These are phyloP conservation scores for Kokia cookei DNA, from an alignment of 441 rosid species.

Conservation along the genomic window DNA sequence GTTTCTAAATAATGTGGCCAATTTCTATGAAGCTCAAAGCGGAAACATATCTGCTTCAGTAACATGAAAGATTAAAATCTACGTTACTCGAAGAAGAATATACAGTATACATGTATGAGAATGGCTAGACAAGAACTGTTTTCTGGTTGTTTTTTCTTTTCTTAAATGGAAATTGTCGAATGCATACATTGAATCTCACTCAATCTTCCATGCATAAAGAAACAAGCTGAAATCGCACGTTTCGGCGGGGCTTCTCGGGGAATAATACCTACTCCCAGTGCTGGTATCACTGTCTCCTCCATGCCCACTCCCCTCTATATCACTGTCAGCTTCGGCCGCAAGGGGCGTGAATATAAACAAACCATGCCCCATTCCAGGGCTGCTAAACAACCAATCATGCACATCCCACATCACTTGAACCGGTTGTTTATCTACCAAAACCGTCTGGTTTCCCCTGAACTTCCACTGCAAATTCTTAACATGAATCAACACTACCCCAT, in stretches of 20 bases:
- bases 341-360: conserved; percentile 62
- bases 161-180: neutral
- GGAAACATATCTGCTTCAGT: neutral
- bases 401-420: conserved; percentile 19
- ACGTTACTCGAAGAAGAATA: neutral
- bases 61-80: neutral
- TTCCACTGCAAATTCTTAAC: conserved; percentile 61
- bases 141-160: neutral
- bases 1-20: too few relatives aligned
- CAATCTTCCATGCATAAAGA: conserved; percentile 62
- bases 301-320: conserved; percentile 26
- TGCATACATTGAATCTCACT: conserved; percentile 15
- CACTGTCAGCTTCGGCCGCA: conserved; percentile 32
- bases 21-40: too few relatives aligned
- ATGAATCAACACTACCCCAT: conserved; percentile 39
- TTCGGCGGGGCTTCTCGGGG: conserved; percentile 19
- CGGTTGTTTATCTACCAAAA: conserved; percentile 7
- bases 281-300: conserved; percentile 44
- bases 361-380: conserved; percentile 52
- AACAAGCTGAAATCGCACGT: conserved; percentile 49
- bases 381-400: conserved; percentile 57
- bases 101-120: neutral
- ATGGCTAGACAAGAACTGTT: neutral
- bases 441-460: conserved; percentile 58
- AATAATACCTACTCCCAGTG: conserved; percentile 34